Conservation (phyloP, 306 rosid species). For the Vigna reflexopilosa region DNA sequence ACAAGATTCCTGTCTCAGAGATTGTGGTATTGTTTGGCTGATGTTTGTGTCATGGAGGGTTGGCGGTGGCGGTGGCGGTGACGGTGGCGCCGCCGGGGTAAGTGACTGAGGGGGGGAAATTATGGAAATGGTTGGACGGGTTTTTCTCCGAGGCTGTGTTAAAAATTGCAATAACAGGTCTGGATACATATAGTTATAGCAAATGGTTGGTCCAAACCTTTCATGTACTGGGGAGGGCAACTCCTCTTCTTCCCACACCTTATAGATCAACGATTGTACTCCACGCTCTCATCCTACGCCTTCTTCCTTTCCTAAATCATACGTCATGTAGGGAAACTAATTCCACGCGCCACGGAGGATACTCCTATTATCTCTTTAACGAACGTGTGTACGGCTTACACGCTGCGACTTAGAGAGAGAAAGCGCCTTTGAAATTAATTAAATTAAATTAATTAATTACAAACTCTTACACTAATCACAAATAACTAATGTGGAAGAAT, state of each 20-base stretch:
- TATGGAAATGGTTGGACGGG: constrained; percentile 53
- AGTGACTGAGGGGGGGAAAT: constrained; percentile 22
- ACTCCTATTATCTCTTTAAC: neutral
- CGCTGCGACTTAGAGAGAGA: neutral
- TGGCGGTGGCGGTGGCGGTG: constrained; percentile 37
- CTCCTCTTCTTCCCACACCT: neutral
- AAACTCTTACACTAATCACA: no score
- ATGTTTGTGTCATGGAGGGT: neutral
- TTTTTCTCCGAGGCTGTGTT: constrained; percentile 50
- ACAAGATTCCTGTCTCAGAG: neutral
- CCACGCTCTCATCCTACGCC: constrained; percentile 3
- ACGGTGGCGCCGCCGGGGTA: constrained; percentile 45
- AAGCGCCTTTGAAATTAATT: no score
- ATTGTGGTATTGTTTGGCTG: neutral
- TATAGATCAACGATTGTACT: neutral
- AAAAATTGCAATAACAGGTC: constrained; percentile 16
- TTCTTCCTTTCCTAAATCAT: neutral
- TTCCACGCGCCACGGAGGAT: neutral
- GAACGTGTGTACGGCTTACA: neutral
- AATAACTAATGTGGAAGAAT: no score
- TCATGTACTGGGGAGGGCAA: neutral
- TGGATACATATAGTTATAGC: constrained; percentile 40
- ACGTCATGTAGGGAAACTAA: neutral
- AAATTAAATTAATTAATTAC: no score
- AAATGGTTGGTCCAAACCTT: constrained; percentile 47